phyloP scores from a whole-genome alignment of 345 rosid genomes.

The Chamaenerion angustifolium region DNA sequence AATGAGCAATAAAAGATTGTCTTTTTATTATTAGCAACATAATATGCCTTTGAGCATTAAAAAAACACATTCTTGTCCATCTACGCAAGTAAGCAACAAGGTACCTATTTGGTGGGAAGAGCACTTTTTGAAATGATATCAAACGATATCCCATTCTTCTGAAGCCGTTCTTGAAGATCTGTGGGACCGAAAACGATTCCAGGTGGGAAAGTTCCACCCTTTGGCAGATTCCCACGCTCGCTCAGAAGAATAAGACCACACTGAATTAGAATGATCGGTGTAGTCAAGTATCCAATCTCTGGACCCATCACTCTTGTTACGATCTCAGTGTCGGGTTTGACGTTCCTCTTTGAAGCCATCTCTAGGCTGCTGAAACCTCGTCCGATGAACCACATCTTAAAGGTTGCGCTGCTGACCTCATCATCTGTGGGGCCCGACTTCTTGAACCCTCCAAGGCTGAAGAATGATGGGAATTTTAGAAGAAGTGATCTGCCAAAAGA shows the following conservation, averaged over 20 bases:
- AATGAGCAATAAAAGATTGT: too few species aligned
- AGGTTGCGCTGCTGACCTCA: constrained; percentile 63
- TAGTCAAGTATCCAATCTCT: constrained; percentile 72
- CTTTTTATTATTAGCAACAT: too few species aligned
- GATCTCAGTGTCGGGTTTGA: constrained; percentile 49
- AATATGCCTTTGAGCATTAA: too few species aligned
- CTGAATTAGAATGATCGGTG: constrained; percentile 53
- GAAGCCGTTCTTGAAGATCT: constrained; percentile 53
- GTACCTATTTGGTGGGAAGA: constrained; percentile 6
- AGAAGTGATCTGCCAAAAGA: constrained; percentile 74
- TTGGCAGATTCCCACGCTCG: constrained; percentile 43
- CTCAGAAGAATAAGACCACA: constrained; percentile 54
- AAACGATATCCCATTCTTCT: constrained; percentile 67
- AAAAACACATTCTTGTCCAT: too few species aligned
- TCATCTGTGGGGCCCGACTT: constrained; percentile 76
- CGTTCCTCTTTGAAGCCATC: constrained; percentile 24
- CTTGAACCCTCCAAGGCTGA: constrained; percentile 71
- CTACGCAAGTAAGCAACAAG: too few species aligned
- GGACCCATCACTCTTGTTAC: constrained; percentile 73
- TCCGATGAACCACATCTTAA: constrained; percentile 85
- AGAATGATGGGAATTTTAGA: constrained; percentile 63
- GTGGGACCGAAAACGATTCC: constrained; percentile 74
- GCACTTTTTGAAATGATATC: constrained; percentile 47
- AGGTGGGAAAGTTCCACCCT: constrained; percentile 66
- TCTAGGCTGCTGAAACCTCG: constrained; percentile 48